A percentile compares a stretch with the other conserved stretches of the same genome.
Conservation (phyloP, 2,329 filamentous ascomycete genomes). For the Botrytis byssoidea region DNA sequence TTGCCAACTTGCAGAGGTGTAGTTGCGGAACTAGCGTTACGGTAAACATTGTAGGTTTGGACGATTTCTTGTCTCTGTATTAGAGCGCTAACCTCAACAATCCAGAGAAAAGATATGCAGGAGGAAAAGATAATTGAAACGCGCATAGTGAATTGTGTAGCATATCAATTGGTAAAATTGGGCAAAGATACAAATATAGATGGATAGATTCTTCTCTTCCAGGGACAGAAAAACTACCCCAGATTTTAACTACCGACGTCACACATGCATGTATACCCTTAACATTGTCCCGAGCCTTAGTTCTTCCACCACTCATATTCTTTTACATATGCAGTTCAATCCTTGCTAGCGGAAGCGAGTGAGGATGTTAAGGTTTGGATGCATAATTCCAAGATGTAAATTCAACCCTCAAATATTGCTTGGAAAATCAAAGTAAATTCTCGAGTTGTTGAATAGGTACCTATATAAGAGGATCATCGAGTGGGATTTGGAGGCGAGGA, state of each 20-base stretch:
- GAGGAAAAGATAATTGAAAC: not conserved
- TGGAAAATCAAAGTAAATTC: not conserved
- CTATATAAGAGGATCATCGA: not conserved
- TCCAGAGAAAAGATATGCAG: not conserved
- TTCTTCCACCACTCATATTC: slow-evolving; percentile 10
- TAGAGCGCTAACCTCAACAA: not conserved
- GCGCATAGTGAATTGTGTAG: not conserved
- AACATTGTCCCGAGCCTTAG: slow-evolving; percentile 6
- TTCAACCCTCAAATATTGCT: not conserved
- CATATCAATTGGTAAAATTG: not conserved
- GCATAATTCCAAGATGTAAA: not conserved
- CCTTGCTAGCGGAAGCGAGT: not conserved
- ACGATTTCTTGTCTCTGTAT: slow-evolving; percentile 7
- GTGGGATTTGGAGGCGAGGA: not conserved
- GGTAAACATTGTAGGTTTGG: slow-evolving; percentile 26
- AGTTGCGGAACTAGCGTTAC: slow-evolving; percentile 36
- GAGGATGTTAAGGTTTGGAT: not conserved
- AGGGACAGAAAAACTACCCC: not conserved
- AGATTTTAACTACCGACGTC: not conserved
- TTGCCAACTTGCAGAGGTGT: slow-evolving; percentile 46
- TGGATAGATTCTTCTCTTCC: not conserved
- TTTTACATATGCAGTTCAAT: not conserved
- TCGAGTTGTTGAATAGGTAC: too few species aligned
- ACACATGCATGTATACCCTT: not conserved
- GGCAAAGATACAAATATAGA: not conserved